phyloP scores from a whole-genome alignment of 2,329 filamentous ascomycete species.

The Saccharata proteae region DNA sequence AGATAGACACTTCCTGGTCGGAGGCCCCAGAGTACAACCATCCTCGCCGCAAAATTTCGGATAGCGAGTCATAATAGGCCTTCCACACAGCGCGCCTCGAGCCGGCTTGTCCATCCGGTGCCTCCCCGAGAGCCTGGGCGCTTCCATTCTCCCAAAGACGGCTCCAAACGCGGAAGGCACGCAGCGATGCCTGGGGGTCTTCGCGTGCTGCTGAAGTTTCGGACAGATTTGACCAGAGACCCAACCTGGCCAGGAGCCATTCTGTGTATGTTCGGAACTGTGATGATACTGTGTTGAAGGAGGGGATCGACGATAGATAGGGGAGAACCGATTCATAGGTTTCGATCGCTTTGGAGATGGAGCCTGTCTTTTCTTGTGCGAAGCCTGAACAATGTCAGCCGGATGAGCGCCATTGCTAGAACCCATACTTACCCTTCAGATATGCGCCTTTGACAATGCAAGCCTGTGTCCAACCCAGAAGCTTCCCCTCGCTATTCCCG shows the following conservation, averaged over 20 bases:
- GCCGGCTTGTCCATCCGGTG: conserved; percentile 12
- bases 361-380: conserved; percentile 31
- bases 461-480: conserved; percentile 67
- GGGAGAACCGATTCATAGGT: conserved; percentile 56
- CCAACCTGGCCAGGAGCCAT: conserved; percentile 62
- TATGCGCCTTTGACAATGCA: conserved; percentile 71
- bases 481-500: conserved; percentile 25
- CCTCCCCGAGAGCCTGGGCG: conserved; percentile 14
- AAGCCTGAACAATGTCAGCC: conserved; percentile 25
- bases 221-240: conserved; percentile 53
- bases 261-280: conserved; percentile 72
- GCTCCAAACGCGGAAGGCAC: conserved; percentile 50
- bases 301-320: conserved; percentile 45
- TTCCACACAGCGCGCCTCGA: conserved; percentile 60
- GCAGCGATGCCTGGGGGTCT: conserved; percentile 26
- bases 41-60: conserved; percentile 57
- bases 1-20: conserved; percentile 9
- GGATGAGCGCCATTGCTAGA: neutral
- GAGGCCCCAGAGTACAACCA: conserved; percentile 43
- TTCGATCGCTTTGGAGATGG: conserved; percentile 46
- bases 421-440: conserved; percentile 50
- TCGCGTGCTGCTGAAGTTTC: conserved; percentile 24
- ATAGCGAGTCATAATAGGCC: conserved; percentile 72
- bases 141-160: conserved; percentile 44
- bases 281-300: conserved; percentile 32